Base-by-base conservation (phyloP, 306 rosid species). In the Alnus glutinosa region DNA sequence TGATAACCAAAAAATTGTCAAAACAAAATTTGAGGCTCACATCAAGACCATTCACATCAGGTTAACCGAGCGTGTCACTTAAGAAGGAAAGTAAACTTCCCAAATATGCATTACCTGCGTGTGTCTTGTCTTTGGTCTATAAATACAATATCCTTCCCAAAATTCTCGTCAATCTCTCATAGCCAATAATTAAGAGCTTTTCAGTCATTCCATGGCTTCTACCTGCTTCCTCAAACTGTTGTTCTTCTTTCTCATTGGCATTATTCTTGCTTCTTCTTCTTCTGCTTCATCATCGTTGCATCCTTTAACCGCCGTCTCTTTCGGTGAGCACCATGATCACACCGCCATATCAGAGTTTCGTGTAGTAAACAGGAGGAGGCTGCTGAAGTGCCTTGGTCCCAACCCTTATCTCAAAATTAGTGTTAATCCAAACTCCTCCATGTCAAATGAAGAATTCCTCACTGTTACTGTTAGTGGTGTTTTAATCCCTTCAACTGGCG, bases 261-360 rank as follows among this genome's bases (percentile, higher is more conserved):
- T 67, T 50, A 16, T 66, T 15, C 50, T 9, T 9, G 8, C 0
- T 66, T 64, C 18, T 37, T 55, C 16, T 28, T 44, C 78, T 28
- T 79, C 68, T 28, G 2, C 48, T 36, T 67, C 86, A 1, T 76
- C 84, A 0, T 34, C 55, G 1, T 32, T 86, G 55, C 88, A 88
- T 61, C 75, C 83, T 67, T 55, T 82, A 64, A 16, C 80, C 42
- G n/a, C 16, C 1, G 59, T 81, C 49, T 89, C 93, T 7, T 81
- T 83, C 34, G 1, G 73, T 1, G 7, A 77, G 5, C 95, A 92
- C 78, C 79, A 62, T 0, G 87, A 91, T 46, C 84, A 83, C 87
- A 94, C 97, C 0, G 89, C 88, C 0, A 70, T 92, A 4, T 94
- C 98, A 0, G 87, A 90, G 1, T 94, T 94, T 77, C 89, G 97